Percentiles rank a stretch among this genome's conserved stretches.
These are phyloP conservation scores for Lodderomyces beijingensis DNA, from an alignment of 1,139 yeast genomes.

Conservation along the genomic window DNA sequence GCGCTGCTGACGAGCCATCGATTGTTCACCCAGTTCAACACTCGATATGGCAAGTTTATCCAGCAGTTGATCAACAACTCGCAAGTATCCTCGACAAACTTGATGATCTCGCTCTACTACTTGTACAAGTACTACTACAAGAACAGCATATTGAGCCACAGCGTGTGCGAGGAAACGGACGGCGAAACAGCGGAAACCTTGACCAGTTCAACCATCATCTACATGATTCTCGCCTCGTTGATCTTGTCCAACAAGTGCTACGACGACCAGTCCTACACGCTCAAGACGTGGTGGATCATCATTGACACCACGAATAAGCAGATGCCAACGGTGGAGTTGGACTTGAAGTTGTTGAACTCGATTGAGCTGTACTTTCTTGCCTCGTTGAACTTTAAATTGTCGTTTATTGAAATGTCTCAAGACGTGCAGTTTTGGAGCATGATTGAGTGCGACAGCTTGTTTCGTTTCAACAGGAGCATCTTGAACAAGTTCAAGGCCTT, in stretches of 20 bases:
- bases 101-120: slow-evolving; percentile 29
- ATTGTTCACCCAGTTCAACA: slow-evolving; percentile 14
- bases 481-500: neutral
- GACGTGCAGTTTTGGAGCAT: slow-evolving; percentile 25
- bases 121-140: slow-evolving; percentile 23
- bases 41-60: slow-evolving; percentile 19
- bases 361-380: slow-evolving; percentile 30
- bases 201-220: slow-evolving; percentile 16
- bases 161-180: slow-evolving; percentile 14
- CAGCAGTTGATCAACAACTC: slow-evolving; percentile 21
- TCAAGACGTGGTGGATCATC: slow-evolving; percentile 45
- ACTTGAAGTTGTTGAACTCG: slow-evolving; percentile 21
- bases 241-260: slow-evolving; percentile 45
- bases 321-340: slow-evolving; percentile 8
- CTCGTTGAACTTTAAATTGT: slow-evolving; percentile 26
- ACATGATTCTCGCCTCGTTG: slow-evolving; percentile 31
- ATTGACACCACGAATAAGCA: slow-evolving; percentile 9
- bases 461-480: neutral
- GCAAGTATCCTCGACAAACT: slow-evolving; percentile 27
- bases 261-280: slow-evolving; percentile 50
- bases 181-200: slow-evolving; percentile 1
- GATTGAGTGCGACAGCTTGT: slow-evolving; percentile 1
- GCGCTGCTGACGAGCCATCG: slow-evolving; percentile 3
- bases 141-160: slow-evolving; percentile 7
- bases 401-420: slow-evolving; percentile 20